Conservation (phyloP, 352 stramenopile genomes). For the Peronospora tabacina region DNA sequence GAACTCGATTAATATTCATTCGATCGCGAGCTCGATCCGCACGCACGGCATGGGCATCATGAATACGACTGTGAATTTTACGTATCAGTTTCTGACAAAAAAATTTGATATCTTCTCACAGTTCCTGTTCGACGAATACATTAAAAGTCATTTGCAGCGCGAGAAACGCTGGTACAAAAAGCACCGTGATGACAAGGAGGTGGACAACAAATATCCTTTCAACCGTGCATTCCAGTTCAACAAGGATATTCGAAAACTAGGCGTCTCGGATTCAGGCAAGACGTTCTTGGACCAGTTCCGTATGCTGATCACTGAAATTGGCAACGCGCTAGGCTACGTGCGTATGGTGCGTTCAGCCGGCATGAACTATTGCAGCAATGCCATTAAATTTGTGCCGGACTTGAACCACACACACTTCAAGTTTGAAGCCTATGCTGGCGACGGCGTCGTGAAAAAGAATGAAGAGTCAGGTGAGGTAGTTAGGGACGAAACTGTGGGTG, state of each 20-base stretch:
- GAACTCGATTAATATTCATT: conserved; percentile 91
- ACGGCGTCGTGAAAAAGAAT: conserved; percentile 50
- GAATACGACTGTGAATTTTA: conserved; percentile 94
- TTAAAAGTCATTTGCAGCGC: conserved; percentile 89
- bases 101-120: conserved; percentile 89
- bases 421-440: conserved; percentile 63
- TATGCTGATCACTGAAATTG: conserved; percentile 89
- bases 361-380: conserved; percentile 90
- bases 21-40: conserved; percentile 84
- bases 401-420: conserved; percentile 84
- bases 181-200: conserved; percentile 79
- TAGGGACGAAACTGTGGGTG: conserved; percentile 40
- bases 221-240: conserved; percentile 88
- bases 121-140: conserved; percentile 92
- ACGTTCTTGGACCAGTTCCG: conserved; percentile 89
- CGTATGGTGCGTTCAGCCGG: conserved; percentile 89
- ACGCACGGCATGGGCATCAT: conserved; percentile 95
- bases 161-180: conserved; percentile 92
- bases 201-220: conserved; percentile 92
- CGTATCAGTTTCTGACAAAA: conserved; percentile 91
- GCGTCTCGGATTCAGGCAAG: conserved; percentile 77
- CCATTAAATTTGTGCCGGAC: conserved; percentile 89
- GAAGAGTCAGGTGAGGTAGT: conserved; percentile 45
- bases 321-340: conserved; percentile 90
- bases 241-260: conserved; percentile 85